Conservation (phyloP, 2,329 filamentous ascomycete genomes). For the Tolypocladium paradoxum region DNA sequence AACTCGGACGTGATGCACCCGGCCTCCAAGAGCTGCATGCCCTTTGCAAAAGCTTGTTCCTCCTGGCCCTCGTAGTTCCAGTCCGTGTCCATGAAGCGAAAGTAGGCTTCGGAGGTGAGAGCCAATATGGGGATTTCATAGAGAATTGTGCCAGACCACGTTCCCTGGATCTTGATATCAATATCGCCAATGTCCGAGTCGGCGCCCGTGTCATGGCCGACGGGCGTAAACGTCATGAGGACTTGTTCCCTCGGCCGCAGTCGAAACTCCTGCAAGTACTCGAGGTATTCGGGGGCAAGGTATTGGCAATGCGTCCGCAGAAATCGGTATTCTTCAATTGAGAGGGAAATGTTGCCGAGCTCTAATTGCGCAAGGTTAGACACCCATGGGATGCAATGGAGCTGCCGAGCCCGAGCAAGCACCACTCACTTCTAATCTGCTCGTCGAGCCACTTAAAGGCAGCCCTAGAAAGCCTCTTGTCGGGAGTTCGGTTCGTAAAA, state of each 20-base stretch:
- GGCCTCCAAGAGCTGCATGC: conserved; percentile 61
- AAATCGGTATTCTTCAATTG: conserved; percentile 69
- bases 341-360: conserved; percentile 70
- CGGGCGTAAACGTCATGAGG: conserved; percentile 51
- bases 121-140: conserved; percentile 95
- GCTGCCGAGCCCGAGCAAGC: background rate
- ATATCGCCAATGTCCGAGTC: conserved; percentile 64
- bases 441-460: conserved; percentile 78
- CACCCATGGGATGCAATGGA: background rate
- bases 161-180: conserved; percentile 64
- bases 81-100: conserved; percentile 88
- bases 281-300: conserved; percentile 65
- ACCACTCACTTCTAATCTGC: conserved; percentile 63
- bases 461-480: conserved; percentile 77
- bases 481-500: conserved; percentile 89
- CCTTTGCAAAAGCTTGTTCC: conserved; percentile 75
- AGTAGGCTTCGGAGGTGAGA: conserved; percentile 90
- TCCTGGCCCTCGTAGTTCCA: conserved; percentile 86
- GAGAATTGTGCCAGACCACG: conserved; percentile 90
- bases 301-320: conserved; percentile 72
- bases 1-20: conserved; percentile 93
- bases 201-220: conserved; percentile 45
- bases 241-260: conserved; percentile 76
- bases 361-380: conserved; percentile 38
- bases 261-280: conserved; percentile 71